These are phyloP conservation scores for Ogataea pignaliae DNA, from an alignment of 805 yeast species.

Conservation along the genomic window DNA sequence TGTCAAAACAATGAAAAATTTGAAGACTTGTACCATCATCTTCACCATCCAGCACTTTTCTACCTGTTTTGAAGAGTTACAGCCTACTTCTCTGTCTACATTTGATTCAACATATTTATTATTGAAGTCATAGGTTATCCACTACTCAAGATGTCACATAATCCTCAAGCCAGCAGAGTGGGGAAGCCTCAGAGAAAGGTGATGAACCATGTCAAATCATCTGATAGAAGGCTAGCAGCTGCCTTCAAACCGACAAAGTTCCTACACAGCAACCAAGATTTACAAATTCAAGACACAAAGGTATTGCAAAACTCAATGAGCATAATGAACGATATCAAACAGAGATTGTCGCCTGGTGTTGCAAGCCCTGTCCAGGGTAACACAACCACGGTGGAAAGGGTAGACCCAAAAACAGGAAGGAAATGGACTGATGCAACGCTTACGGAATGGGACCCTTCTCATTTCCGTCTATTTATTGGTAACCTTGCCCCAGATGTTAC, in stretches of 20 bases:
- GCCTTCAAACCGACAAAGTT: slow-evolving; percentile 45
- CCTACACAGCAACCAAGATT: slow-evolving; percentile 30
- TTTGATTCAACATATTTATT: background rate
- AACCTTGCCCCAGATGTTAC: slow-evolving; percentile 66
- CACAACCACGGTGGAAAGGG: slow-evolving; percentile 35
- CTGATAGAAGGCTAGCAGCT: slow-evolving; percentile 54
- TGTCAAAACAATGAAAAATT: no score
- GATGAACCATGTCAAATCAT: slow-evolving; percentile 31
- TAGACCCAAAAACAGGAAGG: slow-evolving; percentile 38
- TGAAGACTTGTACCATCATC: no score
- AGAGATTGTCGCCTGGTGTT: no score
- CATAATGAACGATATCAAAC: slow-evolving; percentile 15
- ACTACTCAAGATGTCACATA: no score
- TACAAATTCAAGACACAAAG: slow-evolving; percentile 13
- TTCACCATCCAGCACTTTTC: no score
- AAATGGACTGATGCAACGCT: slow-evolving; percentile 44
- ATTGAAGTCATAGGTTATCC: no score
- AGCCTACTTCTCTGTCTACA: no score
- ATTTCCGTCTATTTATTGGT: slow-evolving; percentile 71
- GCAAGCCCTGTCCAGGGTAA: slow-evolving; percentile 1
- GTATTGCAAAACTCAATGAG: slow-evolving; percentile 13
- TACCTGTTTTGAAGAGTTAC: no score
- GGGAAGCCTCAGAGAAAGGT: slow-evolving; percentile 3
- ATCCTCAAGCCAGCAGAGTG: background rate
- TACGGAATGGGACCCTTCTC: slow-evolving; percentile 65